Base-by-base conservation (phyloP, 371 early-diverging fungal genomes). In the Rhizopus arrhizus region DNA sequence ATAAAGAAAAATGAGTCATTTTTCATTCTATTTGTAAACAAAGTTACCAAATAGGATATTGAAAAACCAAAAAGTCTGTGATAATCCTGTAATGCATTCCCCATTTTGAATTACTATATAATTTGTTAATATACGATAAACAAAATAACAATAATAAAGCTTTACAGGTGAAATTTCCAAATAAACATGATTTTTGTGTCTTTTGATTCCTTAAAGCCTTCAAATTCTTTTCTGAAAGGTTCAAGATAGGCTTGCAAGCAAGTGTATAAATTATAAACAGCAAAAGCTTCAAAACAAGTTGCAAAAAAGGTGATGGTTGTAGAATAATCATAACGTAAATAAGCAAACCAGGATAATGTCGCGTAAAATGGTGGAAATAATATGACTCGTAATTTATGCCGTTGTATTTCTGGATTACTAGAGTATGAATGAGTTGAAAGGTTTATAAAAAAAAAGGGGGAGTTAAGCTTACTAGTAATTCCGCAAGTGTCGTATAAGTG, bases 281-380 rank as follows among this genome's bases (percentile, higher is more conserved):
- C 81, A 66, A 81, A 77, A 1, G 77, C 65, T 65, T 77, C 81
- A 58, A 81, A 75, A n/a, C 78, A 49, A 9, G 67, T 65, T 6
- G 81, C 81, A 49, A 78, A 81, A 38, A 81, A 78, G 66, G 70
- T 75, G 58, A 81, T 81, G 8, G 74, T 74, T 2, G 81, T 81
- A 1, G 73, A 57, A 56, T 77, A 77, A 43, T 77, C 75, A 43
- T 71, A 80, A 31, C 72, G 66, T 33, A 80, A 53, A 61, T 80
- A 80, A 2, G 75, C 67, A 31, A 80, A 55, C 81, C 81, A 81
- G 10, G 78, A 63, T 41, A 77, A 50, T 6, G 74, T 72, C 8
- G 74, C 63, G 55, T 74, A 81, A 5, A 78, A 65, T 1, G 81
- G 71, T 32, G 81, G 81, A 54, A 74, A 81, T 28, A 74, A 47